phyloP scores from a whole-genome alignment of 2,329 filamentous ascomycete genomes.

The Taxawa tesnikishii region DNA sequence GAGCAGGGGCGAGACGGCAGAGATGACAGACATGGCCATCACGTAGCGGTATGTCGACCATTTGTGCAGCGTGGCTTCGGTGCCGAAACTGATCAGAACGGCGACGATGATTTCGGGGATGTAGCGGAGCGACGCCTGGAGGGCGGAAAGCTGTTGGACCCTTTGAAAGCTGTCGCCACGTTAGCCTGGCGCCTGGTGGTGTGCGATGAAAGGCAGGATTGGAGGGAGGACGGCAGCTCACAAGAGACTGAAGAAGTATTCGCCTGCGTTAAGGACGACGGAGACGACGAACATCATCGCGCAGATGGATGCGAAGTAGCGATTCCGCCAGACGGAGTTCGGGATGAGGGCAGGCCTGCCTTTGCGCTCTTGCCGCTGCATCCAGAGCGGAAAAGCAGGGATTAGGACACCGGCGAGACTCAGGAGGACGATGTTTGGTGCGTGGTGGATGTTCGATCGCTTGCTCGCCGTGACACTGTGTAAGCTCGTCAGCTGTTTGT shows the following conservation, averaged over 20 bases:
- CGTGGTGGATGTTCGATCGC: not conserved
- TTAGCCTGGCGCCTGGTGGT: not conserved
- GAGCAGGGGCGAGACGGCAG: not conserved
- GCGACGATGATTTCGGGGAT: conserved; percentile 1
- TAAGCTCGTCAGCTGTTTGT: not conserved
- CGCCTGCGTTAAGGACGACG: conserved; percentile 23
- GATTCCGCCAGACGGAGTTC: conserved; percentile 47
- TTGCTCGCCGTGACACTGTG: conserved; percentile 1
- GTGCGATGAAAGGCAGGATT: not conserved
- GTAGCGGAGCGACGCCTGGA: conserved; percentile 25
- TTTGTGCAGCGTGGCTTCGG: conserved; percentile 1
- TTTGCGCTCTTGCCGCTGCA: conserved; percentile 33
- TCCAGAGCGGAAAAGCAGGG: conserved; percentile 42
- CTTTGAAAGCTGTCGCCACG: conserved; percentile 33
- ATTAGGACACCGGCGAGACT: conserved; percentile 29
- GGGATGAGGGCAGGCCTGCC: conserved; percentile 45
- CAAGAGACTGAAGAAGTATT: conserved; percentile 27
- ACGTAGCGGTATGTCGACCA: conserved; percentile 1
- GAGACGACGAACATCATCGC: conserved; percentile 12
- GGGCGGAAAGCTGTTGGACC: conserved; percentile 32
- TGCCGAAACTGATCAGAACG: not conserved
- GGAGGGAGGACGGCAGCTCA: conserved; percentile 2
- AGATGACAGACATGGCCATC: not conserved
- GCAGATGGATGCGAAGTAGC: conserved; percentile 44
- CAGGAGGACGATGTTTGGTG: conserved; percentile 22